phyloP scores from a whole-genome alignment of 2,329 filamentous ascomycete species.

The Fusarium sp. region DNA sequence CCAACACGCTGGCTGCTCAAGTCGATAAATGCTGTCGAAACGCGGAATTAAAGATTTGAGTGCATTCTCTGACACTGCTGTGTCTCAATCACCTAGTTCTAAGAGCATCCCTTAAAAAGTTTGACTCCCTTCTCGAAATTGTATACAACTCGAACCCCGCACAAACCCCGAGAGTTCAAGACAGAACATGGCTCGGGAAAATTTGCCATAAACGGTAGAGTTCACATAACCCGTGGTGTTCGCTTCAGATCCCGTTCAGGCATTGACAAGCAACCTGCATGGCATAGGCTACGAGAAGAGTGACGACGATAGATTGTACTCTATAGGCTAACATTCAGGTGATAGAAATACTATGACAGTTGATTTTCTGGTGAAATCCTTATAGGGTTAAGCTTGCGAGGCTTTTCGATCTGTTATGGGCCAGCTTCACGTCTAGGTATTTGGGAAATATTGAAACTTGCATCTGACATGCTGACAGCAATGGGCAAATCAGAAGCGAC shows the following conservation, averaged over 20 bases:
- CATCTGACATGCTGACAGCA: not conserved
- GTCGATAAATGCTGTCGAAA: constrained; percentile 1
- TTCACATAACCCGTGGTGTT: not conserved
- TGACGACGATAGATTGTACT: not conserved
- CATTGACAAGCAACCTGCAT: not conserved
- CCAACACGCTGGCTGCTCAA: not conserved
- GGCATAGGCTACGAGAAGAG: not conserved
- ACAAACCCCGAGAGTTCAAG: not conserved
- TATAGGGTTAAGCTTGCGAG: not conserved
- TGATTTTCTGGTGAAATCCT: not conserved
- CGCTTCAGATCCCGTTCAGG: not conserved
- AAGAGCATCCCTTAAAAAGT: not conserved
- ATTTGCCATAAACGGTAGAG: not conserved
- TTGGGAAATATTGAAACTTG: not conserved
- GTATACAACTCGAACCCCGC: not conserved
- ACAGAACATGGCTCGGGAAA: not conserved
- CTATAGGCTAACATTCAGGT: not conserved
- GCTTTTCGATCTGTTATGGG: not conserved
- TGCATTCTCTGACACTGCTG: not conserved
- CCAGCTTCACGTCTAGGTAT: not conserved
- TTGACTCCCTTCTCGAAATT: not conserved
- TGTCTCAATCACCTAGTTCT: not conserved
- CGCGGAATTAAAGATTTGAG: not conserved
- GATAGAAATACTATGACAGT: not conserved
- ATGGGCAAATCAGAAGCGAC: not conserved